These are phyloP conservation scores for Actinomortierella wolfii DNA, from an alignment of 371 early-diverging fungal genomes.

Conservation along the genomic window DNA sequence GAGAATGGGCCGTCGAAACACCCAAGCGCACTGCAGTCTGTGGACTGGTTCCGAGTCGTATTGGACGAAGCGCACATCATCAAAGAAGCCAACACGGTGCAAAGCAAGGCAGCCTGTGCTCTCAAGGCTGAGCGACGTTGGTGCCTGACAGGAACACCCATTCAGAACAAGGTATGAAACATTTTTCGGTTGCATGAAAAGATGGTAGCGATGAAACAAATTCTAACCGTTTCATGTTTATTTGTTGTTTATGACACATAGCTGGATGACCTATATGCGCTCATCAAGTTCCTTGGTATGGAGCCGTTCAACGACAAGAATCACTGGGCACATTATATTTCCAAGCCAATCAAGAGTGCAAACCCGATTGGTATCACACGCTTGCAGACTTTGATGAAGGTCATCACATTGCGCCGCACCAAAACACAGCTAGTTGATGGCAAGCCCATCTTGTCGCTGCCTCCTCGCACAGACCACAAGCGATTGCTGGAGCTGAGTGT, in stretches of 20 bases:
- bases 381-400: constrained; percentile 68
- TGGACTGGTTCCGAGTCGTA: constrained; percentile 65
- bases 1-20: constrained; percentile 21
- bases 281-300: constrained; percentile 75
- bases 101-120: constrained; percentile 57
- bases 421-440: constrained; percentile 63
- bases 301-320: constrained; percentile 58
- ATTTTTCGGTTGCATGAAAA: no score
- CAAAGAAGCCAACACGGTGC: constrained; percentile 59
- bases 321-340: constrained; percentile 56
- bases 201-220: no score
- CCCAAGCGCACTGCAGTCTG: constrained; percentile 49
- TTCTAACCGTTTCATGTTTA: no score
- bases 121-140: constrained; percentile 68
- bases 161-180: constrained; percentile 64
- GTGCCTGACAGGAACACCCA: constrained; percentile 82
- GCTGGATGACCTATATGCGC: constrained; percentile 68
- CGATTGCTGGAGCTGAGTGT: constrained; percentile 51
- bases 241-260: no score
- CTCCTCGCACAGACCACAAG: constrained; percentile 49
- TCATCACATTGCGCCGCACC: constrained; percentile 67
- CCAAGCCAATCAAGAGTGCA: constrained; percentile 53
- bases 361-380: constrained; percentile 53
- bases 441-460: constrained; percentile 63
- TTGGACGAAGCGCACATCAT: constrained; percentile 74